These are phyloP conservation scores for Trichoderma gracile DNA, from an alignment of 2,329 filamentous ascomycete genomes.

Conservation along the genomic window DNA sequence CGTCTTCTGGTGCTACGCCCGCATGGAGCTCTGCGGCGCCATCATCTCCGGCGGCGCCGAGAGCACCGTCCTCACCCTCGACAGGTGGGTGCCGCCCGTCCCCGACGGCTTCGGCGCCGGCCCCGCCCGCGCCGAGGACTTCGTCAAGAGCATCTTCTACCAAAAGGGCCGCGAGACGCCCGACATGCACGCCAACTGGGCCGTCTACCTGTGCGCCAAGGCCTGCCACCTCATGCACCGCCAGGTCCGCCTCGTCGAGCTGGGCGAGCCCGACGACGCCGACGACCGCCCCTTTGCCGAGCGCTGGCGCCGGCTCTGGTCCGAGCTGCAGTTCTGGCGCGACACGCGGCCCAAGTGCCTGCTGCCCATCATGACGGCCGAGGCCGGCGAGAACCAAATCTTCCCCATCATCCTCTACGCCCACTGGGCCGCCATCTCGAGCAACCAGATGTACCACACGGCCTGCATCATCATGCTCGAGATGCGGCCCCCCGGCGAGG, in stretches of 20 bases:
- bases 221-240: slow-evolving; percentile 48
- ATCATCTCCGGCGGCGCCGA: slow-evolving; percentile 53
- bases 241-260: slow-evolving; percentile 41
- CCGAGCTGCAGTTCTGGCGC: slow-evolving; percentile 50
- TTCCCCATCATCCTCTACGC: slow-evolving; percentile 52
- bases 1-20: slow-evolving; percentile 59
- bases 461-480: slow-evolving; percentile 45
- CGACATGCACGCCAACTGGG: slow-evolving; percentile 57
- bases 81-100: slow-evolving; percentile 48
- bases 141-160: slow-evolving; percentile 32
- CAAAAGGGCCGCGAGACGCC: slow-evolving; percentile 36
- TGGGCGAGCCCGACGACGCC: slow-evolving; percentile 44
- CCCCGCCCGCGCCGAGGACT: slow-evolving; percentile 34
- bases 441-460: slow-evolving; percentile 55
- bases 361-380: slow-evolving; percentile 32
- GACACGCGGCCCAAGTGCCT: slow-evolving; percentile 45
- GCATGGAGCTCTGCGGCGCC: slow-evolving; percentile 58
- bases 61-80: slow-evolving; percentile 50
- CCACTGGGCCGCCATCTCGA: slow-evolving; percentile 52
- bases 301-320: slow-evolving; percentile 49
- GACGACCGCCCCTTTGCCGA: slow-evolving; percentile 41
- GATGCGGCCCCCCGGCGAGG: slow-evolving; percentile 39
- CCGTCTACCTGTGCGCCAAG: slow-evolving; percentile 54
- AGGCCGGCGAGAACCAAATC: slow-evolving; percentile 36
- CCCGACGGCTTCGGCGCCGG: slow-evolving; percentile 24